A percentile compares a stretch with the other conserved stretches of the same genome.
These are phyloP conservation scores for Schwanniomyces occidentalis DNA, from an alignment of 805 yeast genomes.

Conservation along the genomic window DNA sequence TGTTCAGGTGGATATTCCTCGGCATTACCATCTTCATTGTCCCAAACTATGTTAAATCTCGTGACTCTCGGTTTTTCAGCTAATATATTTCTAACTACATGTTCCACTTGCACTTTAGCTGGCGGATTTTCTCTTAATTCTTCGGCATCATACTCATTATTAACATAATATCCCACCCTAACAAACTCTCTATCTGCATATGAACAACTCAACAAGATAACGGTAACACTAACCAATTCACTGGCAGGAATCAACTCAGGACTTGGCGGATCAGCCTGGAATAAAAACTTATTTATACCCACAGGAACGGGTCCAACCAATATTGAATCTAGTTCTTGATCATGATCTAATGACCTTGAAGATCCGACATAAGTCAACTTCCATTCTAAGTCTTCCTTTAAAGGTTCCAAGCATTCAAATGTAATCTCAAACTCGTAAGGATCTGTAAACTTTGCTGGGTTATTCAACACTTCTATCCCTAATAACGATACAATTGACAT, in stretches of 20 bases:
- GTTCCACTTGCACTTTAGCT: constrained; percentile 87
- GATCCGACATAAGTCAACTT: constrained; percentile 96
- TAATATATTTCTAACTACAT: constrained; percentile 87
- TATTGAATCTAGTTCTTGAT: constrained; percentile 93
- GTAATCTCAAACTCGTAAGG: constrained; percentile 97
- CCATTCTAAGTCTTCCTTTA: constrained; percentile 95
- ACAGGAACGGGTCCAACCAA: constrained; percentile 99
- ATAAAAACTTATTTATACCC: constrained; percentile 89
- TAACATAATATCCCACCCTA: constrained; percentile 95
- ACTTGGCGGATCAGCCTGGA: constrained; percentile 95
- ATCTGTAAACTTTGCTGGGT: constrained; percentile 91
- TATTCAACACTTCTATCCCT: constrained; percentile 88
- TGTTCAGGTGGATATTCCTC: constrained; percentile 82
- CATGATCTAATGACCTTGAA: constrained; percentile 91
- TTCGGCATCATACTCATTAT: constrained; percentile 93
- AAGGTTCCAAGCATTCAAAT: constrained; percentile 91
- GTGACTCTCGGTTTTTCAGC: constrained; percentile 99
- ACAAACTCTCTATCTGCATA: constrained; percentile 94
- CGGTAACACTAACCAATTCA: constrained; percentile 93
- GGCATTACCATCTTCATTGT: constrained; percentile 60
- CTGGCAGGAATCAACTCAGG: constrained; percentile 95
- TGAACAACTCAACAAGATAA: constrained; percentile 86
- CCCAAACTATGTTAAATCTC: constrained; percentile 96
- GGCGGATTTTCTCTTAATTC: constrained; percentile 95
- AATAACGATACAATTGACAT: constrained; percentile 94